These are phyloP conservation scores for Rhododendron henanense DNA, from an alignment of 148 eudicot genomes.

Conservation along the genomic window DNA sequence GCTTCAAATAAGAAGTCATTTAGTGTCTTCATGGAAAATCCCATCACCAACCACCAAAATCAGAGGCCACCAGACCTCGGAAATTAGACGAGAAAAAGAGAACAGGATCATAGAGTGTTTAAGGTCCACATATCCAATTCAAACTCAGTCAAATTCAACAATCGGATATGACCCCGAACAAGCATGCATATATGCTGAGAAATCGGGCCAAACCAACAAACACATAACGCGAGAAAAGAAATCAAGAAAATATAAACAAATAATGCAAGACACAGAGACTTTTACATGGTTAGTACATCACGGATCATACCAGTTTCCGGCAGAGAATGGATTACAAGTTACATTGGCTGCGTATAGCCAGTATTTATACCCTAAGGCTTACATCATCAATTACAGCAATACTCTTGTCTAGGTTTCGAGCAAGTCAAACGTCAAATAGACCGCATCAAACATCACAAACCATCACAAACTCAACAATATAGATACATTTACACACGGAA, in stretches of 20 bases:
- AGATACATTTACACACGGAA: not conserved
- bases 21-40: not conserved
- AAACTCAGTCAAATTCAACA: not conserved
- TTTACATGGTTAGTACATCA: not conserved
- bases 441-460: no score
- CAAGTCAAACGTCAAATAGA: not conserved
- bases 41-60: slow-evolving; percentile 4
- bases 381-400: not conserved
- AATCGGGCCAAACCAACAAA: not conserved
- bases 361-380: not conserved
- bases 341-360: no score
- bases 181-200: not conserved
- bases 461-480: not conserved
- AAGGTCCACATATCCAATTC: not conserved
- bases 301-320: not conserved
- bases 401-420: not conserved
- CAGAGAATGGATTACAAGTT: no score
- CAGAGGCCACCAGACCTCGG: slow-evolving; percentile 2
- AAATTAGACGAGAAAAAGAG: not conserved
- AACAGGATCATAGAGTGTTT: not conserved
- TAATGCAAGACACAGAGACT: not conserved
- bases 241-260: not conserved
- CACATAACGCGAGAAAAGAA: not conserved
- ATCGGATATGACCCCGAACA: not conserved
- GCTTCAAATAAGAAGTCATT: not conserved